Percentiles rank a stretch among this genome's conserved stretches.
phyloP scores from a whole-genome alignment of 108 stramenopile genomes.

The Skeletonema potamos region DNA sequence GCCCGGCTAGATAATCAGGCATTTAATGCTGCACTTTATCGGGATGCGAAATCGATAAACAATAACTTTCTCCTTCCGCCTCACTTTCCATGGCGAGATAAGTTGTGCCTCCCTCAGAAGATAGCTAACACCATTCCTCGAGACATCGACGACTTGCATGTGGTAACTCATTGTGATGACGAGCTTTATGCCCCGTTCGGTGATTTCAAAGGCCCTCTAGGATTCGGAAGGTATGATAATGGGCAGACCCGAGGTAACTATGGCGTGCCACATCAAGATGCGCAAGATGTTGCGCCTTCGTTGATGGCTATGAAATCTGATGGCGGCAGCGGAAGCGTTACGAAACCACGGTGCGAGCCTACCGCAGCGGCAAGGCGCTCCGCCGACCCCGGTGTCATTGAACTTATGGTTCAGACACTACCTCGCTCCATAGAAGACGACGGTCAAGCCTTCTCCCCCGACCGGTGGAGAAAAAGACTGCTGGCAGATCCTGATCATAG shows the following conservation, averaged over 20 bases:
- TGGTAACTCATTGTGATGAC: constrained; percentile 58
- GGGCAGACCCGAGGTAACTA: constrained; percentile 48
- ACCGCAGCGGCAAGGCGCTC: constrained; percentile 62
- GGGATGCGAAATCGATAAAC: constrained; percentile 38
- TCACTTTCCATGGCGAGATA: constrained; percentile 39
- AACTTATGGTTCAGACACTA: constrained; percentile 37
- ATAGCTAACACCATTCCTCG: constrained; percentile 67
- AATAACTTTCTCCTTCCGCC: constrained; percentile 33
- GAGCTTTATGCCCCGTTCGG: constrained; percentile 49
- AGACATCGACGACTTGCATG: constrained; percentile 79
- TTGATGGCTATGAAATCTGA: background rate
- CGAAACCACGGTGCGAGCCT: background rate
- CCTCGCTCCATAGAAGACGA: constrained; percentile 21
- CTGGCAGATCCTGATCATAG: constrained; percentile 2
- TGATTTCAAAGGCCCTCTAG: constrained; percentile 56
- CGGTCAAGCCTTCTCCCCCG: background rate
- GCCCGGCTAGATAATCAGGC: constrained; percentile 27
- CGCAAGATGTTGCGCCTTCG: constrained; percentile 14
- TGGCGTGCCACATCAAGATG: constrained; percentile 6
- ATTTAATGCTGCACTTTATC: constrained; percentile 26
- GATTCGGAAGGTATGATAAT: constrained; percentile 64
- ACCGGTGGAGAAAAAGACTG: constrained; percentile 21
- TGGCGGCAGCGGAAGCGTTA: constrained; percentile 5
- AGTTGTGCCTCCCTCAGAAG: constrained; percentile 32
- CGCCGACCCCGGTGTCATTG: constrained; percentile 62